Evolutionary conservation across 768 basidiomycete genomes (phyloP).

Genomic region (Russula sp.): DNA sequence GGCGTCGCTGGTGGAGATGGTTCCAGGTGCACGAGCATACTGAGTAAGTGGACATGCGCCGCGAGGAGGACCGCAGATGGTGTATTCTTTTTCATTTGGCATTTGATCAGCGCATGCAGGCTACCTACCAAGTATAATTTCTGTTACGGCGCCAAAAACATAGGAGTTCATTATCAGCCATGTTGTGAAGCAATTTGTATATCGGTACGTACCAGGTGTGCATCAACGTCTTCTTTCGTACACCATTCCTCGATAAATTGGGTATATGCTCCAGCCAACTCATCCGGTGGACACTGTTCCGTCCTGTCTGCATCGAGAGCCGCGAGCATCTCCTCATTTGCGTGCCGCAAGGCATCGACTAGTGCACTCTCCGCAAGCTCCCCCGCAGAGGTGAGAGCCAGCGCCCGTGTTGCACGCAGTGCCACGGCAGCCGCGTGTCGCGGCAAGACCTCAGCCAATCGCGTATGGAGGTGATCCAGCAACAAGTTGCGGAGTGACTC

Average conservation of each 20-base stretch:
- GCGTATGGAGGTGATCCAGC: slow-evolving; percentile 45
- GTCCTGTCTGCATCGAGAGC: slow-evolving; percentile 23
- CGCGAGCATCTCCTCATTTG: slow-evolving; percentile 50
- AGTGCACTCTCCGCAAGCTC: slow-evolving; percentile 49
- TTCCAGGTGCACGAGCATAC: slow-evolving; percentile 25
- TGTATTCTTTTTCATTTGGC: slow-evolving; percentile 41
- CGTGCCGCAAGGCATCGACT: slow-evolving; percentile 52
- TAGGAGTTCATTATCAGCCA: not conserved
- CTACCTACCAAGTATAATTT: slow-evolving; percentile 53
- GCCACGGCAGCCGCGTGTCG: slow-evolving; percentile 41
- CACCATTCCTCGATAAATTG: slow-evolving; percentile 52
- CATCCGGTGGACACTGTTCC: slow-evolving; percentile 28
- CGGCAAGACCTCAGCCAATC: slow-evolving; percentile 41
- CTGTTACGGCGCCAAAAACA: slow-evolving; percentile 36
- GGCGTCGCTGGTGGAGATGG: slow-evolving; percentile 30
- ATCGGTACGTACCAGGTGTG: slow-evolving; percentile 33
- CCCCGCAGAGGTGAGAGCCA: slow-evolving; percentile 26
- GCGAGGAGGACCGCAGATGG: slow-evolving; percentile 37
- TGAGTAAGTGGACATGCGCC: slow-evolving; percentile 40
- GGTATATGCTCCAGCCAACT: slow-evolving; percentile 42
- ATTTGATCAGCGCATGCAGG: slow-evolving; percentile 38
- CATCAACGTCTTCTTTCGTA: slow-evolving; percentile 35
- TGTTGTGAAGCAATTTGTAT: too few species aligned
- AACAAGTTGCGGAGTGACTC: slow-evolving; percentile 41
- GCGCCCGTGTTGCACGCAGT: slow-evolving; percentile 41